A percentile compares a stretch with the other conserved stretches of the same genome.
Conservation (phyloP, 257 asterid genomes). For the Solanum medicagineum region DNA sequence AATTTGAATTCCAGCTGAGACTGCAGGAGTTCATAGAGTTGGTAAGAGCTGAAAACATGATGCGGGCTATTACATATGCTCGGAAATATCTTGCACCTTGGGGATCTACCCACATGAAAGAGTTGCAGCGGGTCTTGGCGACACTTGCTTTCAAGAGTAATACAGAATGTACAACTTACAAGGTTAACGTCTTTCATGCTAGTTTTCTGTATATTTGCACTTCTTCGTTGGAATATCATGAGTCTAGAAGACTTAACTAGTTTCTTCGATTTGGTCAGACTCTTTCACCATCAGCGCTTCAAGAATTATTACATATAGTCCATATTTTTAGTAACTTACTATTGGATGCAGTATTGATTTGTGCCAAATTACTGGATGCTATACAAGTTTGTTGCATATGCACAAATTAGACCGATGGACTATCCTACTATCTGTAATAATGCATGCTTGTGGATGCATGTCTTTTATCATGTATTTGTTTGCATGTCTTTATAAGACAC, state of each 20-base stretch:
- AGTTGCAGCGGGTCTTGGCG: conserved; percentile 84
- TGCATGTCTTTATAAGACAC: background rate
- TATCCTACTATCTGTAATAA: background rate
- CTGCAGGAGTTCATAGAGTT: conserved; percentile 90
- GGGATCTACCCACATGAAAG: conserved; percentile 93
- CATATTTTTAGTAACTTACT: background rate
- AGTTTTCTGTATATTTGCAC: background rate
- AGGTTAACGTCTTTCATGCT: conserved; percentile 27
- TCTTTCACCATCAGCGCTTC: background rate
- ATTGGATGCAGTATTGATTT: background rate
- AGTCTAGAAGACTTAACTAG: background rate
- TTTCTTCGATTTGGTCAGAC: background rate
- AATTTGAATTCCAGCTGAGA: conserved; percentile 91
- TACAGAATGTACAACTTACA: conserved; percentile 75
- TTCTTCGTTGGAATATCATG: background rate
- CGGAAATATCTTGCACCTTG: conserved; percentile 86
- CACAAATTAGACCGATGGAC: background rate
- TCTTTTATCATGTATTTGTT: background rate
- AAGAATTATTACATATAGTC: background rate
- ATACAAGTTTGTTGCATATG: background rate
- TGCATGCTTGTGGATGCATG: background rate
- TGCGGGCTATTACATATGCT: conserved; percentile 80
- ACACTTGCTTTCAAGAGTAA: conserved; percentile 84
- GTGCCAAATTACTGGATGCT: background rate
- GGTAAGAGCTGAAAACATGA: conserved; percentile 63